Conservation (phyloP, 2,329 filamentous ascomycete genomes). For the Colletotrichum paranaense region DNA sequence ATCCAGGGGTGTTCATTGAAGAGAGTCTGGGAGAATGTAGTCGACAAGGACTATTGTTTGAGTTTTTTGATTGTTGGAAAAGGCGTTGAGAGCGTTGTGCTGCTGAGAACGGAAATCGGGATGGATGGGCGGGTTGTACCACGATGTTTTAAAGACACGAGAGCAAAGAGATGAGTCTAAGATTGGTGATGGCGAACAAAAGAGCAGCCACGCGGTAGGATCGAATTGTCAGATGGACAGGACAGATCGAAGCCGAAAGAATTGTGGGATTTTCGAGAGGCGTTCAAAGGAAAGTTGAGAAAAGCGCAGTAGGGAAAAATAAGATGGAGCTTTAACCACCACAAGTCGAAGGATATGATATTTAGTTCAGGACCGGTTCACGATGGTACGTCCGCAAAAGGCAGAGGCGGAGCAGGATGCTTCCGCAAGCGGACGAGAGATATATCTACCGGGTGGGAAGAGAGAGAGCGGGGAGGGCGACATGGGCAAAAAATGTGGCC, state of each 20-base stretch:
- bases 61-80: not conserved
- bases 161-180: not conserved
- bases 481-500: not conserved
- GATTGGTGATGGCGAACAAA: not conserved
- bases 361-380: slow-evolving; percentile 1
- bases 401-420: not conserved
- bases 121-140: slow-evolving; percentile 1
- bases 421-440: slow-evolving; percentile 20
- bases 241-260: not conserved
- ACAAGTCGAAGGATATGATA: not conserved
- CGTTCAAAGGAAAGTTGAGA: slow-evolving; percentile 7
- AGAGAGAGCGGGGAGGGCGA: not conserved
- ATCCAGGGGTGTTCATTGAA: slow-evolving; percentile 2
- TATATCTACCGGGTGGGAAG: not conserved
- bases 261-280: not conserved
- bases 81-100: slow-evolving; percentile 3
- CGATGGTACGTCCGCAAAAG: slow-evolving; percentile 27
- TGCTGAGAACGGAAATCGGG: not conserved
- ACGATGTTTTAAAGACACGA: slow-evolving; percentile 24
- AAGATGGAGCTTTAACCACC: not conserved
- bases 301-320: not conserved
- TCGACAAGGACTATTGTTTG: not conserved
- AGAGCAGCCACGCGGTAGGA: slow-evolving; percentile 11
- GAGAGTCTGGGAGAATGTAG: not conserved
- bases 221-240: not conserved